Conservation (phyloP, 2,329 filamentous ascomycete genomes). For the Clarireedia homoeocarpa region DNA sequence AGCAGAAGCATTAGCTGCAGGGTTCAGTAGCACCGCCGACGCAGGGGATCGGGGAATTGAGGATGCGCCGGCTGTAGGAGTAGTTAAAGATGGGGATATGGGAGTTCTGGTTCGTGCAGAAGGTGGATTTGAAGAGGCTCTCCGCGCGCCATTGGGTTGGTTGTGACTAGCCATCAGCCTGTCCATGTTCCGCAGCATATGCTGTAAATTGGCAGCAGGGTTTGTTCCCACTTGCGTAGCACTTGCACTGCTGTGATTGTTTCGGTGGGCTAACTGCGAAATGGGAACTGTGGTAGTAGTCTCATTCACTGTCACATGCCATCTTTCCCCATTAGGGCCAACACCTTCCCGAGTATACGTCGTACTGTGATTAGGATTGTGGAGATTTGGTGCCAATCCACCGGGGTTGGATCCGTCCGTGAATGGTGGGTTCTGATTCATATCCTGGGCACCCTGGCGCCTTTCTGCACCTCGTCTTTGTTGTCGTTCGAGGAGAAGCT, state of each 20-base stretch:
- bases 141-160: constrained; percentile 16
- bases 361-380: constrained; percentile 32
- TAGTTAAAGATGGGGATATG: constrained; percentile 4
- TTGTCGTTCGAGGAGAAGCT: constrained; percentile 5
- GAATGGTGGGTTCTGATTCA: constrained; percentile 8
- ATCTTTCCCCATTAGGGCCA: constrained; percentile 43
- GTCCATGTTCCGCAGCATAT: constrained; percentile 22
- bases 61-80: neutral
- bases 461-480: constrained; percentile 20
- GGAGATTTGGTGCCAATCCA: constrained; percentile 23
- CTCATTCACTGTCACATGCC: constrained; percentile 45
- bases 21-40: neutral
- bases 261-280: constrained; percentile 10
- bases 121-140: constrained; percentile 13
- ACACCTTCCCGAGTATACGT: constrained; percentile 42
- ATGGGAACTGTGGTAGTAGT: constrained; percentile 26
- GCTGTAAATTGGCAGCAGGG: constrained; percentile 21
- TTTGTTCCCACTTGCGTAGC: constrained; percentile 9
- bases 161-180: constrained; percentile 16
- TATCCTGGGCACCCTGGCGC: constrained; percentile 19
- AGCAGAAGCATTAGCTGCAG: constrained; percentile 3
- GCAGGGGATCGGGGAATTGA: neutral
- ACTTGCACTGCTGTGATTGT: constrained; percentile 12
- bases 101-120: constrained; percentile 6
- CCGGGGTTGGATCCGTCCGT: constrained; percentile 24